Conservation (phyloP, 2,329 filamentous ascomycete species). For the Gnomoniopsis smithogilvyi region DNA sequence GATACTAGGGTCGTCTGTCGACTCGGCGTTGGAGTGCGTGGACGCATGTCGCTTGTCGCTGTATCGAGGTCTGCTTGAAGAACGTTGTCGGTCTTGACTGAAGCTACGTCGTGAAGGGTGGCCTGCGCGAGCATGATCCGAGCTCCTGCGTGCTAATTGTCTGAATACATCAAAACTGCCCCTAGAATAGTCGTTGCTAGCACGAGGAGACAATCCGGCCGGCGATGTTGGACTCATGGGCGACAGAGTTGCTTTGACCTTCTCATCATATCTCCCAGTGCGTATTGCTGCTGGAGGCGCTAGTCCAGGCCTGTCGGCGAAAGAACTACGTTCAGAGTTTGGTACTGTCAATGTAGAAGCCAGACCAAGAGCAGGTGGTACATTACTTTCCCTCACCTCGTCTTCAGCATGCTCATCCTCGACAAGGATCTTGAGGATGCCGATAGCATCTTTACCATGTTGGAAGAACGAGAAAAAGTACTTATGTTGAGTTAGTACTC, state of each 20-base stretch:
- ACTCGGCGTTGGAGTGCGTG: slow-evolving; percentile 73
- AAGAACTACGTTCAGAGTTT: slow-evolving; percentile 20
- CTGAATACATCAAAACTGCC: slow-evolving; percentile 53
- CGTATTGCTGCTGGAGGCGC: slow-evolving; percentile 28
- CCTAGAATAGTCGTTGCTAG: slow-evolving; percentile 50
- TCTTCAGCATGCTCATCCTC: slow-evolving; percentile 50
- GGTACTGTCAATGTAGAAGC: not conserved
- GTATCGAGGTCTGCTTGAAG: slow-evolving; percentile 45
- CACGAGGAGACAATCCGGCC: slow-evolving; percentile 48
- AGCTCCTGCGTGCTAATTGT: slow-evolving; percentile 45
- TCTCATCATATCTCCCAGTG: slow-evolving; percentile 46
- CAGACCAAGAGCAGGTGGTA: slow-evolving; percentile 14
- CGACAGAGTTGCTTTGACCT: slow-evolving; percentile 59
- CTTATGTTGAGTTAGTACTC: slow-evolving; percentile 38
- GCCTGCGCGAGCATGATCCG: slow-evolving; percentile 45
- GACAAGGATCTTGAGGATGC: slow-evolving; percentile 70
- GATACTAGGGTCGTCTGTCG: slow-evolving; percentile 63
- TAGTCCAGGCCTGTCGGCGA: slow-evolving; percentile 12
- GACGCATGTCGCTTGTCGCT: slow-evolving; percentile 53
- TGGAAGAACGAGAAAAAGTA: slow-evolving; percentile 98
- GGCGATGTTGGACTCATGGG: slow-evolving; percentile 44
- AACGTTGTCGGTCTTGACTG: slow-evolving; percentile 54
- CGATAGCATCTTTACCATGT: slow-evolving; percentile 78
- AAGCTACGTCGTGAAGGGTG: slow-evolving; percentile 57
- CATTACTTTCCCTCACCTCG: slow-evolving; percentile 23